Evolutionary conservation across 768 basidiomycete species (phyloP), one percentile per base, ranked within the genome.

Genomic region (Rhodotorula babjevae): DNA sequence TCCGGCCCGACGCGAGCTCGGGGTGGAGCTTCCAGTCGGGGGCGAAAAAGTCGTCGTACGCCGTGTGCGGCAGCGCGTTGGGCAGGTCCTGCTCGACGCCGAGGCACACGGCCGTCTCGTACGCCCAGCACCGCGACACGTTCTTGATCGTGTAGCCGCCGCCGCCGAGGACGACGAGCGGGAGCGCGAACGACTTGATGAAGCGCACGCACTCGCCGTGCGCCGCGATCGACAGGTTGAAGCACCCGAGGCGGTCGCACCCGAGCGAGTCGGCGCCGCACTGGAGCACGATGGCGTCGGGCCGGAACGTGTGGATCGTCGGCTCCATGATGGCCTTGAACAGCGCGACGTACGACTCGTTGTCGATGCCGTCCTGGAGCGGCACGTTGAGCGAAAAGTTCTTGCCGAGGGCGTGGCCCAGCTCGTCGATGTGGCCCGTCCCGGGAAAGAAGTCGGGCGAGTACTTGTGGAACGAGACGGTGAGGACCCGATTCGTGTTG

Each of bases 381-480:
- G 95, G 95, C 1, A 99, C 91, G 79, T 99, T 99, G 56, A 98
- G 84, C 71, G 88, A 90, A 80, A 98, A 99, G 80, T 98, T 89
- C 82, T 95, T 96, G 65, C 95, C 95, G 2, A 87, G 80, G 29
- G 85, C 84, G 23, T 92, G 91, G 9, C 85, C 85, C 72, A 92
- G 92, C 82, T 99, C 95, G 79, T 94, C 91, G 16, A 97, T 85
- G 81, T 93, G 93, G 25, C 95, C 95, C 0, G 95, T 99, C 0
- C 94, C 93, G 0, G 95, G 95, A 81, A 99, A 99, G 84, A 99
- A 99, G 78, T 95, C 92, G 67, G 67, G 63, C 2, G 91, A 93
- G 84, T 96, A 99, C 82, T 98, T 98, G 84, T 99, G 95, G 82
- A 99, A 99, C 1, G 95, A 97, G 23, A 97, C 92, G 0, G 95